These are phyloP conservation scores for Phytopythium kandeliae DNA, from an alignment of 352 stramenopile genomes.

Conservation along the genomic window DNA sequence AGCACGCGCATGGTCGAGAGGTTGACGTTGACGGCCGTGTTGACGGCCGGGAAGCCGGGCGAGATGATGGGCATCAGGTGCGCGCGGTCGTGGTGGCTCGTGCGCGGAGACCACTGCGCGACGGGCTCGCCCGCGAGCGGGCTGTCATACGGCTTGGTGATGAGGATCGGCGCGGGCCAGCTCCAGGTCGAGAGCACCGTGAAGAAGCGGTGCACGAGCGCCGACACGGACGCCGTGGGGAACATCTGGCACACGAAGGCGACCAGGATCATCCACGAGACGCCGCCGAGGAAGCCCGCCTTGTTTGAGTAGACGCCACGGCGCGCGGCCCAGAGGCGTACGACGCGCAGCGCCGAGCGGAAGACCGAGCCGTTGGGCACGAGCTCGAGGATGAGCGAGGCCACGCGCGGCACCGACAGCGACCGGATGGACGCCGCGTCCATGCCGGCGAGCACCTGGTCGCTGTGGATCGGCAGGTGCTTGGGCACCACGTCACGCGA, in stretches of 20 bases:
- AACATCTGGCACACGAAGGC: conserved; percentile 88
- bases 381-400: conserved; percentile 75
- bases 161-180: conserved; percentile 76
- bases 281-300: conserved; percentile 69
- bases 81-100: conserved; percentile 70
- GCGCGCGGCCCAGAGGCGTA: conserved; percentile 70
- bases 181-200: conserved; percentile 67
- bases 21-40: conserved; percentile 84
- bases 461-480: conserved; percentile 67
- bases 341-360: conserved; percentile 58
- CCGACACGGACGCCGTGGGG: conserved; percentile 63
- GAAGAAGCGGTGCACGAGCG: conserved; percentile 79
- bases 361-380: conserved; percentile 73
- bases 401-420: conserved; percentile 69
- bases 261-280: conserved; percentile 84
- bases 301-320: conserved; percentile 85
- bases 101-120: conserved; percentile 67
- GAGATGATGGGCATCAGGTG: conserved; percentile 88
- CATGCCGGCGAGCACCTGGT: conserved; percentile 72
- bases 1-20: conserved; percentile 68
- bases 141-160: conserved; percentile 48
- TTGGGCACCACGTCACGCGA: conserved; percentile 62
- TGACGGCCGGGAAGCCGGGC: conserved; percentile 74
- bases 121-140: conserved; percentile 19
- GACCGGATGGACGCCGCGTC: conserved; percentile 69